phyloP scores from a whole-genome alignment of 176 grass and related monocot genomes.

The Carex scoparia region DNA sequence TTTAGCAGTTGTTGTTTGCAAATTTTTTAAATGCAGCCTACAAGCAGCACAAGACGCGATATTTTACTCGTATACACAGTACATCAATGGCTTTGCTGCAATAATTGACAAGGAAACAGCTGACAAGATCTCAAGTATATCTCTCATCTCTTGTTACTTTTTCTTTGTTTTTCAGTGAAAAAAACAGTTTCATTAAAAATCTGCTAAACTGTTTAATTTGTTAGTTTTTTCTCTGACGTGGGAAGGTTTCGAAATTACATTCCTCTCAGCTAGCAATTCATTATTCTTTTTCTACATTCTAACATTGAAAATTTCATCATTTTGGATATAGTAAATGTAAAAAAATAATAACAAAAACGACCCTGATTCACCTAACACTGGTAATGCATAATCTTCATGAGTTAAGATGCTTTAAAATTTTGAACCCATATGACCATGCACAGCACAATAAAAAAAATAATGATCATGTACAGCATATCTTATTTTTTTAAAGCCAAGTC shows the following conservation, averaged over 20 bases:
- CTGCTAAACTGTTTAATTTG: background rate
- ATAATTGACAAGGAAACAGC: conserved; percentile 37
- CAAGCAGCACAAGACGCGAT: conserved; percentile 44
- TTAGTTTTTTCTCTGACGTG: background rate
- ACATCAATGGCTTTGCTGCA: conserved; percentile 87
- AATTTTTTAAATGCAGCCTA: conserved; percentile 25
- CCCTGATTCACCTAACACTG: background rate
- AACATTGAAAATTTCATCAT: background rate
- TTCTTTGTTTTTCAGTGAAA: too few relatives aligned
- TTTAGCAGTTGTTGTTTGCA: background rate
- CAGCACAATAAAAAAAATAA: background rate
- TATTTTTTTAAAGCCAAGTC: background rate
- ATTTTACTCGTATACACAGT: conserved; percentile 72
- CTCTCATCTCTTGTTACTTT: background rate
- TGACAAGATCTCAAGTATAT: conserved; percentile 35
- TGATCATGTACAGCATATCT: background rate
- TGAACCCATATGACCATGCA: background rate
- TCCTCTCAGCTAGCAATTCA: too few relatives aligned
- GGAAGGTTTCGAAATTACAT: background rate
- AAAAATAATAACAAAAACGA: background rate
- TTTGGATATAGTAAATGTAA: background rate
- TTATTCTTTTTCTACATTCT: too few relatives aligned
- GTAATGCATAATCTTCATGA: background rate
- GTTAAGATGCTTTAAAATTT: background rate
- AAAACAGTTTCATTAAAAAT: too few relatives aligned